Evolutionary conservation across 2,329 filamentous ascomycete genomes (phyloP).

Genomic region (Coleophoma crateriformis): DNA sequence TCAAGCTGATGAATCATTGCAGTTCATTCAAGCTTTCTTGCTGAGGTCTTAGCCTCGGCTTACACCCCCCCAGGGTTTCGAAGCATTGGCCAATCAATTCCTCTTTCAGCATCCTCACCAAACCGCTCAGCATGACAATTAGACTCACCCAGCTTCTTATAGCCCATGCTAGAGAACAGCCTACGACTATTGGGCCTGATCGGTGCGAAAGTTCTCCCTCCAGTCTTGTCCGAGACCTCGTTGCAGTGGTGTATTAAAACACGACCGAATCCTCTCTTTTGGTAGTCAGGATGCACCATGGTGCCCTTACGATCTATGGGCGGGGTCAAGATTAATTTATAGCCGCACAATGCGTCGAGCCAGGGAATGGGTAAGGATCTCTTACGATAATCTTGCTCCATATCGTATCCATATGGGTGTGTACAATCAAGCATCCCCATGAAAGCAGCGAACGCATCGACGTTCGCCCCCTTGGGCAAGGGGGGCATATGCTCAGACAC

Average conservation of each 20-base stretch:
- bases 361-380: not conserved
- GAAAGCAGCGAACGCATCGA: conserved; percentile 7
- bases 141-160: conserved; percentile 6
- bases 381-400: conserved; percentile 15
- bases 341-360: not conserved
- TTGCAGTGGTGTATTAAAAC: conserved; percentile 13
- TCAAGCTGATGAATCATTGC: too few species aligned
- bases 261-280: conserved; percentile 9
- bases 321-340: not conserved
- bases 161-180: conserved; percentile 12
- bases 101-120: conserved; percentile 1
- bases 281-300: conserved; percentile 14
- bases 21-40: too few species aligned
- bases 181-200: conserved; percentile 6
- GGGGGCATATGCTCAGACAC: conserved; percentile 6
- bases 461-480: conserved; percentile 7
- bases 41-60: too few species aligned
- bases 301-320: conserved; percentile 13
- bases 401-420: conserved; percentile 13
- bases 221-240: conserved; percentile 8
- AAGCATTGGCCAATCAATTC: not conserved
- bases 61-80: not conserved
- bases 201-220: conserved; percentile 9
- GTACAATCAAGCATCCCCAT: conserved; percentile 4
- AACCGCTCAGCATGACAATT: conserved; percentile 11